phyloP scores from a whole-genome alignment of 495 filamentous ascomycete genomes.

The Neurospora sp. region DNA sequence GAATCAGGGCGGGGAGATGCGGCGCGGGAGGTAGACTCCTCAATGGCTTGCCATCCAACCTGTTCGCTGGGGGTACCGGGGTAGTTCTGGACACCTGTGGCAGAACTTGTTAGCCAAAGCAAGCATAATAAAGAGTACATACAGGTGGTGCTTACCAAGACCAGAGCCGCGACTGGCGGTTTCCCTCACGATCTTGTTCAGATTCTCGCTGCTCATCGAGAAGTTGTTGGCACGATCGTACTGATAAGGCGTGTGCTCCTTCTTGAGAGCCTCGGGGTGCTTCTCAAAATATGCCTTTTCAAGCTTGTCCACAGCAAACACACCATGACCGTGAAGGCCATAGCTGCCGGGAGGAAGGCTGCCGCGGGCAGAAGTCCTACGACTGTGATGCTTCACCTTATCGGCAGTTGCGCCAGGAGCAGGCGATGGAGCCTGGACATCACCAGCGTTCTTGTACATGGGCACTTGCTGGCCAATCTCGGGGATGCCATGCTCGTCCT shows the following conservation, averaged over 20 bases:
- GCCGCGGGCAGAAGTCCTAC: constrained; percentile 41
- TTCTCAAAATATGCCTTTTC: constrained; percentile 85
- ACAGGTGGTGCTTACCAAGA: constrained; percentile 40
- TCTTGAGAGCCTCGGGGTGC: constrained; percentile 69
- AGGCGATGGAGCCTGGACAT: constrained; percentile 92
- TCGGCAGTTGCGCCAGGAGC: constrained; percentile 44
- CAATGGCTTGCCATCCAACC: constrained; percentile 68
- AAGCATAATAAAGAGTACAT: not conserved
- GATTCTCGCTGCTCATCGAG: constrained; percentile 80
- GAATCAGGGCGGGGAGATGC: constrained; percentile 51
- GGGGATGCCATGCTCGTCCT: constrained; percentile 77
- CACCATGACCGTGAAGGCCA: constrained; percentile 76
- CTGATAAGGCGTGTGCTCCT: constrained; percentile 45
- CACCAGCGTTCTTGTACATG: constrained; percentile 88
- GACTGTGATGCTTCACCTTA: constrained; percentile 53
- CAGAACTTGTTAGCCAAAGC: constrained; percentile 17
- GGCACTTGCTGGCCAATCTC: constrained; percentile 85
- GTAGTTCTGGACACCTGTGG: constrained; percentile 35
- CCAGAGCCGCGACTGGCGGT: constrained; percentile 56
- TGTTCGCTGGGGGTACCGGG: constrained; percentile 65
- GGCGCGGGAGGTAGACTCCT: constrained; percentile 66
- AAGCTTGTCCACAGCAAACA: constrained; percentile 57
- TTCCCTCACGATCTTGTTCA: constrained; percentile 81
- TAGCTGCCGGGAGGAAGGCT: constrained; percentile 64
- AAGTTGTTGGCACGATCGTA: constrained; percentile 64